Evolutionary conservation across 257 asterid species (phyloP), one percentile per base, ranked within the genome.

Genomic region (Gentiana straminea): DNA sequence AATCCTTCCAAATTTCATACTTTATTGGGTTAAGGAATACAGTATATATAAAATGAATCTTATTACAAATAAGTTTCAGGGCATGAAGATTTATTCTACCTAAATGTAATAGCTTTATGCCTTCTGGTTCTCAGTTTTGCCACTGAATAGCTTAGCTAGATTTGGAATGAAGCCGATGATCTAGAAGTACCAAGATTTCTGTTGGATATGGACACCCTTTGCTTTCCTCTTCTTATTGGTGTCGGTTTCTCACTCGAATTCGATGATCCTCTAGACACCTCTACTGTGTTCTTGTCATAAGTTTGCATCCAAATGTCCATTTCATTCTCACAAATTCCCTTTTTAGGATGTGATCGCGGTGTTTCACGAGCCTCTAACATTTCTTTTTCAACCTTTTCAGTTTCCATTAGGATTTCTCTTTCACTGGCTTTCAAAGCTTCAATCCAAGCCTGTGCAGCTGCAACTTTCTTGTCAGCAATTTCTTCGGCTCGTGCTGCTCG

Each of bases 371-470:
- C 71, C 65, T 83, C 85, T 64, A 77, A 70, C 33, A 63, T 76
- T 64, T 80, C 89, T 63, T 79, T 68, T 71, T 74, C 56, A 15
- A 73, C 39, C 60, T 69, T 64, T 75, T 87, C 88, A 0, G 84
- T 70, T 68, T 74, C 73, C 64, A 78, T 70, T 49, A 75, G 70
- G 12, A 78, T 81, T 63, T 84, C 96, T 65, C 68, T 84, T 65
- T 87, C 94, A 45, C 86, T 83, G 51, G 92, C 94, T 74, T 83
- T 82, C 33, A 87, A 68, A 49, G 98, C 89, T 66, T 83, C 94
- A 5, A 78, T 59, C 98, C 98, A 91, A 35, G 98, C 96, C 74
- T 77, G 75, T 55, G 88, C 92, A 35, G 98, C 98, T 45, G 71
- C 89, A 46, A 91, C 87, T 49, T 87, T 91, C 74, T 79, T 82